Evolutionary conservation across 495 filamentous ascomycete species (phyloP).

Genomic region (Opeltia flavorubescens): DNA sequence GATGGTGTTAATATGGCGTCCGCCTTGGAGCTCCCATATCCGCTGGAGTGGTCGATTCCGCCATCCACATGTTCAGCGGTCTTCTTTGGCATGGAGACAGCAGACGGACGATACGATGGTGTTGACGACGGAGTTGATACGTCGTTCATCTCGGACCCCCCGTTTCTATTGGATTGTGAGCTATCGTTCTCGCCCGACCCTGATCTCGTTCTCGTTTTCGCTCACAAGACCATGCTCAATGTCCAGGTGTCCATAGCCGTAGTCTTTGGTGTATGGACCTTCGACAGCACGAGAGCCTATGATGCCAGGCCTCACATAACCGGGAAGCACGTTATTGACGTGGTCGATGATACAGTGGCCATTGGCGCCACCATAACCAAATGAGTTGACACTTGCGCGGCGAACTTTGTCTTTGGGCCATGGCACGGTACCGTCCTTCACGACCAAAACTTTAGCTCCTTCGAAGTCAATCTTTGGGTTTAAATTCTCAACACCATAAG

Average conservation of each 20-base stretch:
- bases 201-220: not conserved
- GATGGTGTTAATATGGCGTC: not conserved
- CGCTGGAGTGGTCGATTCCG: not conserved
- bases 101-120: not conserved
- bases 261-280: not conserved
- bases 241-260: not conserved
- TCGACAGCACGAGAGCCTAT: not conserved
- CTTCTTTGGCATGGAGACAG: not conserved
- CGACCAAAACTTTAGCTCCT: not conserved
- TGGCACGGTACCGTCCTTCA: slow-evolving; percentile 5
- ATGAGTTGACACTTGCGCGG: slow-evolving; percentile 20
- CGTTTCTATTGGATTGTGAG: not conserved
- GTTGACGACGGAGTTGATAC: not conserved
- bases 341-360: slow-evolving; percentile 21
- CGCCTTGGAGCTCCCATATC: not conserved
- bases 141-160: not conserved
- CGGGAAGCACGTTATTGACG: slow-evolving; percentile 7
- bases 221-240: not conserved
- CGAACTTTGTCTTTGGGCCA: slow-evolving; percentile 17
- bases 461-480: slow-evolving; percentile 19
- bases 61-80: not conserved
- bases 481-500: slow-evolving; percentile 19
- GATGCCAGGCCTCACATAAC: slow-evolving; percentile 3
- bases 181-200: not conserved
- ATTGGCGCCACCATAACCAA: slow-evolving; percentile 29